Evolutionary conservation across 1,284 basidiomycete species (phyloP).

Genomic region (Taiwanofungus camphoratus): DNA sequence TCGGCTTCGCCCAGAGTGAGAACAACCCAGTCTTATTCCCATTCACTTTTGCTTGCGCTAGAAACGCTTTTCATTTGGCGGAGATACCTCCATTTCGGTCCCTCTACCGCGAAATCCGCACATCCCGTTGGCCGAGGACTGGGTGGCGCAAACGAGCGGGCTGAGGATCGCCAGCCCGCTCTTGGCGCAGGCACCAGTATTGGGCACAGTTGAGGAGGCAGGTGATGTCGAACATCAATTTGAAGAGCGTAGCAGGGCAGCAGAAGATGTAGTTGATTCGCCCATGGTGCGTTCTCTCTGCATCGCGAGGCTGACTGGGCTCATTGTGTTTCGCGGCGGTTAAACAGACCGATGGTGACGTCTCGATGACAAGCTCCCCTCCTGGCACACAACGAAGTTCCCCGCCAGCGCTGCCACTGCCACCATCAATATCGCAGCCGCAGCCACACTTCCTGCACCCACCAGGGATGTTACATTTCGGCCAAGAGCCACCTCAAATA

Average conservation of each 20-base stretch:
- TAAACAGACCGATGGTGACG: slow-evolving; percentile 4
- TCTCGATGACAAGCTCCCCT: slow-evolving; percentile 7
- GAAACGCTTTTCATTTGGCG: slow-evolving; percentile 18
- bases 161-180: slow-evolving; percentile 55
- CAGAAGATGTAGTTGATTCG: slow-evolving; percentile 14
- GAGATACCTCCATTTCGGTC: slow-evolving; percentile 51
- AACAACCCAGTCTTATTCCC: background rate
- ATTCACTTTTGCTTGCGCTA: background rate
- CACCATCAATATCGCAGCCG: background rate
- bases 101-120: slow-evolving; percentile 20
- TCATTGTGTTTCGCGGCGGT: background rate
- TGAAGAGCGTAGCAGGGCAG: background rate
- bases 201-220: slow-evolving; percentile 9
- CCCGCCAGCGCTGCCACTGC: slow-evolving; percentile 3
- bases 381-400: slow-evolving; percentile 6
- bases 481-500: background rate
- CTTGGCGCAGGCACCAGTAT: slow-evolving; percentile 9
- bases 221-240: background rate
- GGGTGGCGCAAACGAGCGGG: slow-evolving; percentile 57
- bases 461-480: slow-evolving; percentile 3
- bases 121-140: slow-evolving; percentile 47
- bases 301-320: background rate
- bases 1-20: background rate
- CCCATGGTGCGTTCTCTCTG: slow-evolving; percentile 11
- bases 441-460: slow-evolving; percentile 3